Base-by-base conservation (phyloP, 2,329 filamentous ascomycete species). In the Cercospora janseana region DNA sequence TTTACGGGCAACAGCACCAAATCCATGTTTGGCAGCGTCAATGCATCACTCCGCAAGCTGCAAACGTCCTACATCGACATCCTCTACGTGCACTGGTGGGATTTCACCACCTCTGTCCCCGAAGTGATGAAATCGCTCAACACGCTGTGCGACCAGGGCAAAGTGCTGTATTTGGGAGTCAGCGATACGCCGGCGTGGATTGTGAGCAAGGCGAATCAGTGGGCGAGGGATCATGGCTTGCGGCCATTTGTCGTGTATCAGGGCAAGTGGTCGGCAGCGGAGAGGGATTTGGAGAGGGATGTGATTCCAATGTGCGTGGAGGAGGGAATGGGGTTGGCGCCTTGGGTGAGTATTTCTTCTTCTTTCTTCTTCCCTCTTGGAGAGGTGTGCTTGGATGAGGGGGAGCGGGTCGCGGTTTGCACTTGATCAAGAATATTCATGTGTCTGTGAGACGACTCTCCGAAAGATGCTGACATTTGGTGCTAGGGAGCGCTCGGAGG, bases 91-190 rank as follows among this genome's bases (percentile, higher is more conserved):
- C 72, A 74, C 51, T 63, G 38, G 44, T 51, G 48, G 47, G 53
- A 56, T 31, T 56, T 49, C 29, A 46, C 53, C 8, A 49, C 53
- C 15, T 78, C 76, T 0, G 79, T 87, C 35, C 72, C 78, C 0
- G 83, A 88, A 61, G 41, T 87, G 35, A 88, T 88, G 85, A 80
- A 86, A 49, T 77, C 77, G 0, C 73, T 87, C 40, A 84, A 87
- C 62, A 70, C 75, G 13, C 70, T 86, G 7, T 80, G 86, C 0
- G 52, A 65, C 0, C 63, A 73, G 4, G 82, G 83, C 15, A 86
- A 86, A 59, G 81, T 87, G 0, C 70, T 83, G 13, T 86, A 87
- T 57, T 72, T 88, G 2, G 44, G 48, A 26, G 74, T 86, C 64
- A 82, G 77, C 34, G 83, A 88, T 58, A 82, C 81, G 0, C 85